Conservation (phyloP, 2,329 filamentous ascomycete species). For the Cyphellophora attinorum region DNA sequence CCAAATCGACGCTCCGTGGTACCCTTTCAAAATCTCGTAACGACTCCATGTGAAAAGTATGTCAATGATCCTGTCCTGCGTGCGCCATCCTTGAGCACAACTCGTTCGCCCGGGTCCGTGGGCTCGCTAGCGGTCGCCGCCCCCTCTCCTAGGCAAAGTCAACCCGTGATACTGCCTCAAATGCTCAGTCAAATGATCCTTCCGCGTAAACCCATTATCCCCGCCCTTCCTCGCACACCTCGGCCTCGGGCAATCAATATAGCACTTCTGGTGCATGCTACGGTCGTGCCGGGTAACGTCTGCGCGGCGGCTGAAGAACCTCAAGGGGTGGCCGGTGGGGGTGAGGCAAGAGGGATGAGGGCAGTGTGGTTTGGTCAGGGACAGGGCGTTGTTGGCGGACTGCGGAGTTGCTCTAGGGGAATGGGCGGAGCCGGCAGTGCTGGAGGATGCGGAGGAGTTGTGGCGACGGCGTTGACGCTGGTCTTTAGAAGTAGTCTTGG, state of each 20-base stretch:
- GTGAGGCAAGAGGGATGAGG: constrained; percentile 18
- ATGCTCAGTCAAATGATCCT: constrained; percentile 51
- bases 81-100: too few species aligned
- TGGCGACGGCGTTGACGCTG: background rate
- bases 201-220: constrained; percentile 42
- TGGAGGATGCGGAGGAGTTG: background rate
- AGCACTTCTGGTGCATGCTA: constrained; percentile 32
- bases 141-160: constrained; percentile 25
- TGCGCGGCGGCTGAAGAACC: constrained; percentile 34
- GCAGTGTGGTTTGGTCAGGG: constrained; percentile 11
- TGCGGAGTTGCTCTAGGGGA: too few species aligned
- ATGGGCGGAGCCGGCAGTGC: too few species aligned
- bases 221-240: constrained; percentile 35
- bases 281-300: constrained; percentile 41
- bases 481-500: background rate
- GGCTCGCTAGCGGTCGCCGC: too few species aligned
- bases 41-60: too few species aligned
- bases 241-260: constrained; percentile 33
- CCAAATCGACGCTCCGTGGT: too few species aligned
- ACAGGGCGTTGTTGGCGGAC: background rate
- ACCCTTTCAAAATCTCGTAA: too few species aligned
- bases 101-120: too few species aligned
- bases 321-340: constrained; percentile 8
- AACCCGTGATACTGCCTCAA: constrained; percentile 45
- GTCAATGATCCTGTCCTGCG: too few species aligned